These are phyloP conservation scores for Fusarium hainanense DNA, from an alignment of 2,329 filamentous ascomycete genomes.

Conservation along the genomic window DNA sequence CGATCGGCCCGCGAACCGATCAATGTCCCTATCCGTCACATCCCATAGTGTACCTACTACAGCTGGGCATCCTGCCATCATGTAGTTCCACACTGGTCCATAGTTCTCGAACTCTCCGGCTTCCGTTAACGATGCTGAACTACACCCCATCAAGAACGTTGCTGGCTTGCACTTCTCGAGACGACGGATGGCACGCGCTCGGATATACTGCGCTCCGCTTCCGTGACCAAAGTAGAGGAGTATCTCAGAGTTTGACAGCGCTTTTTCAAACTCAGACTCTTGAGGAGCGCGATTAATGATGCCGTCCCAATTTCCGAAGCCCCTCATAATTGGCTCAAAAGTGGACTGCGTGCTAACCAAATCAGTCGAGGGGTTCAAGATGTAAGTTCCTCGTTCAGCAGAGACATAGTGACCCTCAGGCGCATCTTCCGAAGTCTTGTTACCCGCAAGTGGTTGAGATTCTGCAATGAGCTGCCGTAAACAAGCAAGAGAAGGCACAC, in stretches of 20 bases:
- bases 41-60: slow-evolving; percentile 97
- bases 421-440: slow-evolving; percentile 21
- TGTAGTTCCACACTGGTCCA: slow-evolving; percentile 90
- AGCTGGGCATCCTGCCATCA: slow-evolving; percentile 86
- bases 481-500: slow-evolving; percentile 87
- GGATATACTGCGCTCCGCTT: slow-evolving; percentile 93
- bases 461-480: slow-evolving; percentile 80
- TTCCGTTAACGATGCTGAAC: slow-evolving; percentile 80
- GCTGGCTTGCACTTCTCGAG: slow-evolving; percentile 80
- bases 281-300: slow-evolving; percentile 76
- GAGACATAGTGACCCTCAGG: slow-evolving; percentile 65
- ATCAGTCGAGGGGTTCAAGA: slow-evolving; percentile 91
- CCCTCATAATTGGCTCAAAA: slow-evolving; percentile 72
- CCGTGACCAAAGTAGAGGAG: slow-evolving; percentile 97
- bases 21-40: slow-evolving; percentile 96
- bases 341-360: slow-evolving; percentile 81
- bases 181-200: slow-evolving; percentile 82
- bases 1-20: slow-evolving; percentile 83
- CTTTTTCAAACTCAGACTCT: slow-evolving; percentile 79
- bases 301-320: slow-evolving; percentile 77
- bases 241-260: slow-evolving; percentile 74
- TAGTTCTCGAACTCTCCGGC: slow-evolving; percentile 91
- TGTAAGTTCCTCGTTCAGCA: slow-evolving; percentile 72
- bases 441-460: slow-evolving; percentile 37
- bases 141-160: slow-evolving; percentile 93